These are phyloP conservation scores for Paratrypanosoma confusum DNA, from an alignment of 208 protist genomes.

Conservation along the genomic window DNA sequence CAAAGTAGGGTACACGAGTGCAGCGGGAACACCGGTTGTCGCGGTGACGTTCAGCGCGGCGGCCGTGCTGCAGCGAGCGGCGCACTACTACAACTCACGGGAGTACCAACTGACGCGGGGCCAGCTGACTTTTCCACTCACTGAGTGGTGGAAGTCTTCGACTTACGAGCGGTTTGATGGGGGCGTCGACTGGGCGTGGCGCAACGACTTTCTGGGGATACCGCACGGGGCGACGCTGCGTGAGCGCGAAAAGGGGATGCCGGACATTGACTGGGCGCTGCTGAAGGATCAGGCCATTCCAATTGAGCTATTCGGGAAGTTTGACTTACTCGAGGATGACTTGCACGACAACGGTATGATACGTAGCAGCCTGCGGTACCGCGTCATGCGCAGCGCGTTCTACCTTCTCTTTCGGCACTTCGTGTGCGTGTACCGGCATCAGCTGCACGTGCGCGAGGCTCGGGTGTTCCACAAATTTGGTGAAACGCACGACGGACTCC, in stretches of 20 bases:
- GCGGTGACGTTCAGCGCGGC: conserved; percentile 38
- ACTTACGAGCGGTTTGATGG: conserved; percentile 47
- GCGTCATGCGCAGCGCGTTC: conserved; percentile 61
- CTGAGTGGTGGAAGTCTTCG: conserved; percentile 37
- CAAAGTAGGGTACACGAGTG: no score
- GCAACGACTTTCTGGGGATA: conserved; percentile 60
- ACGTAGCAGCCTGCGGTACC: conserved; percentile 45
- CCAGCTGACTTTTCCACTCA: conserved; percentile 49
- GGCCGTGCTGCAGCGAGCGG: conserved; percentile 33
- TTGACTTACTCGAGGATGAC: conserved; percentile 78
- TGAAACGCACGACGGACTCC: conserved; percentile 11
- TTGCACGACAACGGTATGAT: conserved; percentile 69
- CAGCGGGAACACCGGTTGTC: no score
- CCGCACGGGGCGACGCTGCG: background rate
- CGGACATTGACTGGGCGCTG: conserved; percentile 68
- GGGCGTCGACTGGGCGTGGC: conserved; percentile 78
- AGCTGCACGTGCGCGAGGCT: conserved; percentile 61
- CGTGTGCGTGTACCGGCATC: conserved; percentile 45
- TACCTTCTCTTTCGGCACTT: conserved; percentile 70
- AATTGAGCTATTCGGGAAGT: conserved; percentile 58
- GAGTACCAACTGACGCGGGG: conserved; percentile 20
- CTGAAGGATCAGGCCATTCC: conserved; percentile 43
- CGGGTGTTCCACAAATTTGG: conserved; percentile 68
- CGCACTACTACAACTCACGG: conserved; percentile 44
- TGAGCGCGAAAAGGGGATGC: conserved; percentile 14